Evolutionary conservation across 495 filamentous ascomycete species (phyloP), one percentile per base, ranked within the genome.

Genomic region (Tuber microsphaerosporum): DNA sequence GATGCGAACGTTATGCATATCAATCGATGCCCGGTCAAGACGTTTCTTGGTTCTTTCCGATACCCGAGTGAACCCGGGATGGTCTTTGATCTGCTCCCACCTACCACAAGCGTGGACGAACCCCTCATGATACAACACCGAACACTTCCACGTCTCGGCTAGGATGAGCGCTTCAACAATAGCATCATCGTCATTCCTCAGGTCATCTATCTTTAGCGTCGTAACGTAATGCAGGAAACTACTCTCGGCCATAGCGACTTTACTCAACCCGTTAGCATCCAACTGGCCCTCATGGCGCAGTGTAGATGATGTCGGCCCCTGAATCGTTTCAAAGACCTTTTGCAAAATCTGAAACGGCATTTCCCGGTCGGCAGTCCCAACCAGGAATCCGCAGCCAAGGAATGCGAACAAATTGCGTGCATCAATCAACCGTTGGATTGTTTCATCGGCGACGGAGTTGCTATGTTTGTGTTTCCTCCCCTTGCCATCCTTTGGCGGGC

Each of bases 31-130:
- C 74, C 93, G 89, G 82, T 96, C 93, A 19, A 98, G 84, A 19
- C 93, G 90, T 76, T 92, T 91, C 51, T 89, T 89, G 0, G 94
- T 97, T 70, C 87, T 86, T 7, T 86, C 83, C 44, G 89, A 90
- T 69, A 99, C 90, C 65, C 91, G 84, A 31, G 86, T 84, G 78
- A 88, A 92, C 56, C 94, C 89, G 1, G 90, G 88, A 51, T 94
- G 84, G 37, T 89, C 87, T 68, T 89, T 86, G 61, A 98, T 85
- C 56, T 90, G 89, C 14, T 92, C 90, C 80, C 94, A 92, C 83
- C 95, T 95, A 41, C 95, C 95, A 20, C 92, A 93, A n/a, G 90
- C 93, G 83, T 99, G 95, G 14, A 94, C 87, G 80, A 97, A 99
- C 9, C 91, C 94, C 81, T 97, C 94, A 75, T 92, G 91, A 81